A percentile compares a stretch with the other conserved stretches of the same genome.
These are phyloP conservation scores for Phaeodactylum tricornutum DNA, from an alignment of 108 stramenopile genomes.

Conservation along the genomic window DNA sequence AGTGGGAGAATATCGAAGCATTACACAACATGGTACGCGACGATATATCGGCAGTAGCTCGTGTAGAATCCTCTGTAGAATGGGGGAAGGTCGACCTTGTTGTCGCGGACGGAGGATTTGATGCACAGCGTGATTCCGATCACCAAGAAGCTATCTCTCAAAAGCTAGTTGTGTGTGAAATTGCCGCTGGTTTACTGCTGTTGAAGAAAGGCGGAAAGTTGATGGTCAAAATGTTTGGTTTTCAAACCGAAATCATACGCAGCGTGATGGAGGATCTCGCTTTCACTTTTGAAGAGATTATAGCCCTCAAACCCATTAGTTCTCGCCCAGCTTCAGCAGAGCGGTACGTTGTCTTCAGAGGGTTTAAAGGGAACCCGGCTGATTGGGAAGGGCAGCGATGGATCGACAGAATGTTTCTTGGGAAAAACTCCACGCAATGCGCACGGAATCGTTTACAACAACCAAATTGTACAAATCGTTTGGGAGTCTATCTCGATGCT, in stretches of 20 bases:
- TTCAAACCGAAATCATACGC: constrained; percentile 38
- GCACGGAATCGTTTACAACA: too few species aligned
- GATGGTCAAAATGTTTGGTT: constrained; percentile 76
- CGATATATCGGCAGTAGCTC: constrained; percentile 8
- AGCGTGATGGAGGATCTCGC: constrained; percentile 18
- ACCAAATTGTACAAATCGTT: constrained; percentile 7
- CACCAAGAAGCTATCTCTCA: constrained; percentile 65
- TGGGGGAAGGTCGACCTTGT: constrained; percentile 44
- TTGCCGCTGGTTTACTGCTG: constrained; percentile 56
- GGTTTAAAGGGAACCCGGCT: constrained; percentile 30
- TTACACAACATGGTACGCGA: constrained; percentile 26
- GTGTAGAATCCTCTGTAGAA: not conserved
- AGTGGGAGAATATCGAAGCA: constrained; percentile 63
- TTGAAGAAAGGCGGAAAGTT: constrained; percentile 47
- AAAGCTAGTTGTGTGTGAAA: constrained; percentile 63
- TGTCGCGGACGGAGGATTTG: constrained; percentile 84
- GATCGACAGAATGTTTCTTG: constrained; percentile 41
- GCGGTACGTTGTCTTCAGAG: constrained; percentile 60
- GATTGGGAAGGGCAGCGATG: constrained; percentile 44
- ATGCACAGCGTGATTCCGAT: constrained; percentile 75
- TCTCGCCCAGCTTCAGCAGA: constrained; percentile 82
- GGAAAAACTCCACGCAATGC: constrained; percentile 10
- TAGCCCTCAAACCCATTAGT: constrained; percentile 62
- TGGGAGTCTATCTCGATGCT: constrained; percentile 19
- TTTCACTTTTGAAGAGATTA: constrained; percentile 35